Percentiles rank a stretch among this genome's conserved stretches.
Evolutionary conservation across 345 rosid species (phyloP).

Genomic region (Eutrema japonicum): DNA sequence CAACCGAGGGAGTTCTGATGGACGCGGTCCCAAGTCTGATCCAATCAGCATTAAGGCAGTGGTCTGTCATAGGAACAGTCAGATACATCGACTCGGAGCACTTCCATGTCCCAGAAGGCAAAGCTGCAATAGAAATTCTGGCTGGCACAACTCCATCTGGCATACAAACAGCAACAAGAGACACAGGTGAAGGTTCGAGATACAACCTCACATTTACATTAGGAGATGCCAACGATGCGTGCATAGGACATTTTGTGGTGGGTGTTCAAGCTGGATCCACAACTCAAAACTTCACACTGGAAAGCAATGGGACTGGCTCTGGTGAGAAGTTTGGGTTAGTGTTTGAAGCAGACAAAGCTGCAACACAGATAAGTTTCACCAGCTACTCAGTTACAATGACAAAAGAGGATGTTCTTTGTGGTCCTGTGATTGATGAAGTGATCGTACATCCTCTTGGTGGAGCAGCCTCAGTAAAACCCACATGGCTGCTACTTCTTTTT

Average conservation of each 20-base stretch:
- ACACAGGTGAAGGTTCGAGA: constrained; percentile 44
- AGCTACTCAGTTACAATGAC: constrained; percentile 50
- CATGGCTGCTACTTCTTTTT: constrained; percentile 42
- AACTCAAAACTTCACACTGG: constrained; percentile 51
- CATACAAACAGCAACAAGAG: constrained; percentile 50
- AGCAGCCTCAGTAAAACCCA: constrained; percentile 35
- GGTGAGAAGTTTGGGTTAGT: constrained; percentile 46
- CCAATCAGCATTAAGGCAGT: constrained; percentile 55
- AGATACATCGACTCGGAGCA: constrained; percentile 62
- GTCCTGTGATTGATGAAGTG: constrained; percentile 66
- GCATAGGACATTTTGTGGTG: constrained; percentile 48
- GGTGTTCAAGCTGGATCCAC: constrained; percentile 53
- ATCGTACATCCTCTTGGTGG: constrained; percentile 47
- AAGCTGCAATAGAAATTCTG: constrained; percentile 61
- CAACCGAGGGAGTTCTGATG: constrained; percentile 55
- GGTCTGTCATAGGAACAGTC: constrained; percentile 58
- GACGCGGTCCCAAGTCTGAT: constrained; percentile 50
- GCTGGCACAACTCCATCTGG: constrained; percentile 46
- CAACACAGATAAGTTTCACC: constrained; percentile 55
- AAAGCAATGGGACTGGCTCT: constrained; percentile 58
- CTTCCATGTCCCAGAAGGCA: constrained; percentile 60
- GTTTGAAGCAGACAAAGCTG: constrained; percentile 50
- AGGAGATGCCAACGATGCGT: constrained; percentile 58
- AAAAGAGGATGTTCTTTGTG: constrained; percentile 56
- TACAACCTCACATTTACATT: constrained; percentile 55